Evolutionary conservation across 352 stramenopile species (phyloP), one percentile per base, ranked within the genome.

Genomic region (Globisporangium emineosum): DNA sequence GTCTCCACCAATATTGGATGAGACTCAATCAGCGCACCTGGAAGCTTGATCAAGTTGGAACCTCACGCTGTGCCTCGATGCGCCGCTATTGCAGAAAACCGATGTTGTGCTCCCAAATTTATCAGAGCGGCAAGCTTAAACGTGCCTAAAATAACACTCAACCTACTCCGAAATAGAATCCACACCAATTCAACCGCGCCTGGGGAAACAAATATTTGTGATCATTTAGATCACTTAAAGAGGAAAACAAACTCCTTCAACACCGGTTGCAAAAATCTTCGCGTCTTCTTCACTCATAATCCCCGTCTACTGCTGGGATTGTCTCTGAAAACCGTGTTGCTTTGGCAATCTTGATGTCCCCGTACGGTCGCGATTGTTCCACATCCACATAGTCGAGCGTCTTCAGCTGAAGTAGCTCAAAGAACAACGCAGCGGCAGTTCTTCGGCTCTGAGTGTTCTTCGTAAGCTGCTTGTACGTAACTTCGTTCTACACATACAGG

Each of bases 341-440:
- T 67, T 90, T 92, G 13, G 76, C 75, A 56, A 98, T 90, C 64
- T 83, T 85, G 65, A 99, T 99, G 65, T 99, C 96, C 23, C 93
- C 94, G 75, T 98, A 99, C 52, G 90, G 75, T 45, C 89, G 77
- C 21, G 90, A 70, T 79, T 99, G 97, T 15, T 97, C 78, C 23
- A 99, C 69, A 58, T 98, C 88, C 33, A 99, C 90, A 73, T 97
- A 99, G 78, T 99, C 96, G 69, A 98, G 96, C 4, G 96, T 99
- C 76, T 99, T 98, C n/a, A 99, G 80, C 73, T 98, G 89, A 2
- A 99, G 83, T 19, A 99, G 80, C 72, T 99, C 96, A 65, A 99
- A 99, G 74, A 99, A 99, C 42, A 98, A 81, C 49, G 86, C 93
- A 12, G 94, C 90, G 25, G 94, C 96, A 53, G 92, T 99, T 50